Conservation (phyloP, 768 basidiomycete genomes). For the Cystofilobasidium capitatum region DNA sequence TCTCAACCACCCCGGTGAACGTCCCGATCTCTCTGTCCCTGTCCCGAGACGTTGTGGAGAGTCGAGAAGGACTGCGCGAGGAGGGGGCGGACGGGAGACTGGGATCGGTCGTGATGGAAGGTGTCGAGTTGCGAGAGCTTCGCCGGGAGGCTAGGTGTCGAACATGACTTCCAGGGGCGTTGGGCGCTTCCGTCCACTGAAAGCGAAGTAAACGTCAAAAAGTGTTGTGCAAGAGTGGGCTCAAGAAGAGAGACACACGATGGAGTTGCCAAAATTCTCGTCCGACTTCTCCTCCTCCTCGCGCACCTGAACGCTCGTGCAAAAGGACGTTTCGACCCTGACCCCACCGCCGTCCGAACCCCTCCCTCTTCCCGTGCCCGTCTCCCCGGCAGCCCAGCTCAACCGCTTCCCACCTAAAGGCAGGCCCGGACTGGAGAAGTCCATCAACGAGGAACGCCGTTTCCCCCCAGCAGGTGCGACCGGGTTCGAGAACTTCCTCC, state of each 20-base stretch:
- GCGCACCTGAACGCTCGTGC: neutral
- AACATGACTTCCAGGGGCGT: too few species aligned
- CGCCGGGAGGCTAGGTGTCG: too few species aligned
- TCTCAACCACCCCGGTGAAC: neutral
- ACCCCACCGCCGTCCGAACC: neutral
- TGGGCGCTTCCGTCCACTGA: too few species aligned
- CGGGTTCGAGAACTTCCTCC: too few species aligned
- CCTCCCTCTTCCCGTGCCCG: neutral
- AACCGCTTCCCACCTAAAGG: neutral
- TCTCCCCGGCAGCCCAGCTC: neutral
- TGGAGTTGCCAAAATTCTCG: neutral
- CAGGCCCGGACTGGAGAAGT: neutral
- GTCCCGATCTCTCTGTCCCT: neutral
- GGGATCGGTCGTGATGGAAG: neutral
- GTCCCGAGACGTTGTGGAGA: neutral
- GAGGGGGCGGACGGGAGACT: neutral
- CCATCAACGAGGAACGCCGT: too few species aligned
- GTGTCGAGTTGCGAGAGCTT: too few species aligned
- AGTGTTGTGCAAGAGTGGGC: neutral
- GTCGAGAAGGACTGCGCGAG: neutral
- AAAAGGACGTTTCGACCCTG: neutral
- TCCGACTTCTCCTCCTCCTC: neutral
- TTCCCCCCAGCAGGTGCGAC: too few species aligned
- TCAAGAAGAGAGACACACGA: neutral
- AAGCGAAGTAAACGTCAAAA: too few species aligned